phyloP scores from a whole-genome alignment of 1,284 basidiomycete genomes.

The Hortiboletus rubellus region DNA sequence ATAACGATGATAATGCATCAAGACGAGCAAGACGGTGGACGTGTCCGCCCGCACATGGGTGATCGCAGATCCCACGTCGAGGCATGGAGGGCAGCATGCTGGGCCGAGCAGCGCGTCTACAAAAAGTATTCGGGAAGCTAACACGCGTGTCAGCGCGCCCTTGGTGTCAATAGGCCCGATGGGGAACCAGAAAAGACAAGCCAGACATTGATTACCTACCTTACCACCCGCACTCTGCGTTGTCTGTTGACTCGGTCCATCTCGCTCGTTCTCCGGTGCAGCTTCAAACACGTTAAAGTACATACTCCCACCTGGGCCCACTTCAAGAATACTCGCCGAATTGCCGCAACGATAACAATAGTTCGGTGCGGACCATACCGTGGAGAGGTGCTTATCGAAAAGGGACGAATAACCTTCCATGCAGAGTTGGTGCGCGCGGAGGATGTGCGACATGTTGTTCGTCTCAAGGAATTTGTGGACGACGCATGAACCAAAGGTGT shows the following conservation, averaged over 20 bases:
- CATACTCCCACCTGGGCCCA: slow-evolving; percentile 86
- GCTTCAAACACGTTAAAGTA: slow-evolving; percentile 99
- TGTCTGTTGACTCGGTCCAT: slow-evolving; percentile 74
- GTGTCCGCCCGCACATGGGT: not conserved
- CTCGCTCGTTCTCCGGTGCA: slow-evolving; percentile 95
- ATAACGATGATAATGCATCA: slow-evolving; percentile 7
- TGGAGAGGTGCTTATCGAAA: slow-evolving; percentile 93
- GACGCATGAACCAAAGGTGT: slow-evolving; percentile 97
- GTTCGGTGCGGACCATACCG: slow-evolving; percentile 98
- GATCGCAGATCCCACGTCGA: slow-evolving; percentile 10
- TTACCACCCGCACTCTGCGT: slow-evolving; percentile 68
- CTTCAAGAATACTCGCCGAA: slow-evolving; percentile 94
- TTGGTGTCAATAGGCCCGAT: not conserved
- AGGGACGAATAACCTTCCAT: slow-evolving; percentile 98
- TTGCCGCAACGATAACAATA: slow-evolving; percentile 99
- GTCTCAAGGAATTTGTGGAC: slow-evolving; percentile 97
- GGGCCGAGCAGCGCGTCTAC: slow-evolving; percentile 30
- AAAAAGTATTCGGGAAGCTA: slow-evolving; percentile 75
- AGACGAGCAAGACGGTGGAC: not conserved
- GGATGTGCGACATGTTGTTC: slow-evolving; percentile 96
- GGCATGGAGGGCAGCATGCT: not conserved
- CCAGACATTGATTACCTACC: slow-evolving; percentile 38
- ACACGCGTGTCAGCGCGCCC: slow-evolving; percentile 11
- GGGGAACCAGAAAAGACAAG: not conserved
- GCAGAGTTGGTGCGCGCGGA: slow-evolving; percentile 97